These are phyloP conservation scores for Apiospora marii DNA, from an alignment of 2,329 filamentous ascomycete genomes.

Conservation along the genomic window DNA sequence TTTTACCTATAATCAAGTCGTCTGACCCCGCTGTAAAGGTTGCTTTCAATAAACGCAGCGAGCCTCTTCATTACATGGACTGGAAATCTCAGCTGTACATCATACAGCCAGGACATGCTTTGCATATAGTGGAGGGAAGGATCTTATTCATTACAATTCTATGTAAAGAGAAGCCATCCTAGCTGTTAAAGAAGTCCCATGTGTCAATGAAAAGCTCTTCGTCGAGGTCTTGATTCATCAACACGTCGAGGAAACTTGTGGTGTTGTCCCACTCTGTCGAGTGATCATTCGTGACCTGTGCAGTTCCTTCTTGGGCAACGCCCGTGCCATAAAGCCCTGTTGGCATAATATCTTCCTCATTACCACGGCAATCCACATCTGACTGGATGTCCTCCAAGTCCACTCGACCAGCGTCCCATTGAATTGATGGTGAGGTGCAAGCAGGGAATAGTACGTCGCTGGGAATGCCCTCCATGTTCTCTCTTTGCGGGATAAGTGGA, in stretches of 20 bases:
- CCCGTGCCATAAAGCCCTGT: neutral
- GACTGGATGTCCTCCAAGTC: neutral
- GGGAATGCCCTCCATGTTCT: neutral
- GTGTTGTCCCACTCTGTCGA: neutral
- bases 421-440: neutral
- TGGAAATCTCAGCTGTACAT: neutral
- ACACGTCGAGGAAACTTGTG: neutral
- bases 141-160: neutral
- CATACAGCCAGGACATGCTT: neutral
- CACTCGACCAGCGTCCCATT: neutral
- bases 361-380: neutral
- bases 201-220: neutral
- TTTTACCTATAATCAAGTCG: neutral
- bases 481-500: neutral
- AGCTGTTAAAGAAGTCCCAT: neutral
- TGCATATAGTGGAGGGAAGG: neutral
- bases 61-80: neutral
- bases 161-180: neutral
- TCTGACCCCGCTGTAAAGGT: neutral
- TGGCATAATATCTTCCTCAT: neutral
- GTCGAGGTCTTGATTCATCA: neutral
- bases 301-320: neutral
- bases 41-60: neutral
- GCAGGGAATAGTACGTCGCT: neutral
- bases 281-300: neutral